phyloP scores from a whole-genome alignment of 2,329 filamentous ascomycete genomes.

The Colletotrichum sidae region DNA sequence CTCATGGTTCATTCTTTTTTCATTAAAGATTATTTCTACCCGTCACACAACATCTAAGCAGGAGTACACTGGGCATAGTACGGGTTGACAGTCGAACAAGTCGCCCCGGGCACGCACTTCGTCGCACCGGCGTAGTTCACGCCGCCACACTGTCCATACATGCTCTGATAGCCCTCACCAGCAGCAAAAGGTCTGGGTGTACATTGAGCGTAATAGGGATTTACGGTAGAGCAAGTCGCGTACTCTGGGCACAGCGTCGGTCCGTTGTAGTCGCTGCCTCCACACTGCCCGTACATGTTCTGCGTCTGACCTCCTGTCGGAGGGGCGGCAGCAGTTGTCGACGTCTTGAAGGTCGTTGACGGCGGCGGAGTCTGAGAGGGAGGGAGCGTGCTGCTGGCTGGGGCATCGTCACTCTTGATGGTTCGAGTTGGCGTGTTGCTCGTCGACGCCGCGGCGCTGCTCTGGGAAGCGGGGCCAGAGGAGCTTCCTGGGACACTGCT shows the following conservation, averaged over 20 bases:
- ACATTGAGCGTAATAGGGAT: conserved; percentile 7
- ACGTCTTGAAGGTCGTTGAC: conserved; percentile 16
- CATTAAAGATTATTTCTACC: too few species aligned
- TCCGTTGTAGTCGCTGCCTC: conserved; percentile 16
- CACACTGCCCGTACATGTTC: conserved; percentile 23
- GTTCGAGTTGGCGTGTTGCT: not conserved
- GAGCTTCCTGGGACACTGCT: not conserved
- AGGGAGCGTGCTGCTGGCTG: not conserved
- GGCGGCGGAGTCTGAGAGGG: not conserved
- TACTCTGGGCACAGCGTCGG: conserved; percentile 19
- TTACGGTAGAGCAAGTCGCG: conserved; percentile 12
- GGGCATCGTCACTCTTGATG: not conserved
- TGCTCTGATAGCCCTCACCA: not conserved
- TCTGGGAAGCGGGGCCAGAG: not conserved
- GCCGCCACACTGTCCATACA: conserved; percentile 32
- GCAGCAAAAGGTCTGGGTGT: not conserved
- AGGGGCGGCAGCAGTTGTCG: not conserved
- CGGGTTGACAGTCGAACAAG: conserved; percentile 17
- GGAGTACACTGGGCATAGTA: conserved; percentile 25
- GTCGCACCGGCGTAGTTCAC: conserved; percentile 13
- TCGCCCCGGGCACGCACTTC: conserved; percentile 5
- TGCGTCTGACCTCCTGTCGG: not conserved
- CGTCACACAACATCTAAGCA: too few species aligned
- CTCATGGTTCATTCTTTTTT: too few species aligned
- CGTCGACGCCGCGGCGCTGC: not conserved